Base-by-base conservation (phyloP, 108 stramenopile species). In the Nannochloropsis granulata region DNA sequence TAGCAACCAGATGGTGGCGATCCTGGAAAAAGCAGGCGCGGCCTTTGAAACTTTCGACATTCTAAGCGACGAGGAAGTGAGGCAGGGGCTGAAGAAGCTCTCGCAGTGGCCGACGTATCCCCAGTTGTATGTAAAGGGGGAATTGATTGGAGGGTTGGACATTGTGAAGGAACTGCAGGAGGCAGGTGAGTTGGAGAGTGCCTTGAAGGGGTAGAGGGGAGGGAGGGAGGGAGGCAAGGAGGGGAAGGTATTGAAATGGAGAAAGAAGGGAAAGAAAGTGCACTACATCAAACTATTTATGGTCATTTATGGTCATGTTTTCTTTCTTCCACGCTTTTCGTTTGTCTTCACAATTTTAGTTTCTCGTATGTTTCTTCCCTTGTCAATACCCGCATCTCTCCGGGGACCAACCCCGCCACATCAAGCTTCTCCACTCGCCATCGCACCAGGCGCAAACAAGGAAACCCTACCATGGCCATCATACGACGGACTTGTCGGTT, bases 61-160 rank as follows among this genome's bases (percentile, higher is more conserved):
- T 43, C 81, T 97, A 43, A 44, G 83, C 21, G 90, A 90, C 44
- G 93, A 95, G 12, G 92, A 91, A 5, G 97, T 97, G 26, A 93
- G 97, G 83, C 95, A 96, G 86, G 94, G 92, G 16, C 90, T 97
- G 78, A 97, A 97, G 85, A 88, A 83, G 25, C 91, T 95, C 44
- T 87, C 89, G 78, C 84, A 90, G 86, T 91, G 90, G 90, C 90
- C 90, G 24, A 90, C 90, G 25, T 90, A 90, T 79, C 90, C 90
- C 16, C 90, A 90, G 82, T 79, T 90, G 42, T 96, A 96, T 90
- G 92, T 93, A 19, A 90, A 94, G 71, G 96, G 95, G 79, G 94
- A 94, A 82, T 89, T 96, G 46, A 86, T 96, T 0, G 95, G 97
- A 80, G 96, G 98, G 44, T 87, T 96, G 81, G 97, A 96, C 88